A percentile compares a stretch with the other conserved stretches of the same genome.
Conservation (phyloP, 83 land plant genomes). For the Diphasiastrum complanatum region DNA sequence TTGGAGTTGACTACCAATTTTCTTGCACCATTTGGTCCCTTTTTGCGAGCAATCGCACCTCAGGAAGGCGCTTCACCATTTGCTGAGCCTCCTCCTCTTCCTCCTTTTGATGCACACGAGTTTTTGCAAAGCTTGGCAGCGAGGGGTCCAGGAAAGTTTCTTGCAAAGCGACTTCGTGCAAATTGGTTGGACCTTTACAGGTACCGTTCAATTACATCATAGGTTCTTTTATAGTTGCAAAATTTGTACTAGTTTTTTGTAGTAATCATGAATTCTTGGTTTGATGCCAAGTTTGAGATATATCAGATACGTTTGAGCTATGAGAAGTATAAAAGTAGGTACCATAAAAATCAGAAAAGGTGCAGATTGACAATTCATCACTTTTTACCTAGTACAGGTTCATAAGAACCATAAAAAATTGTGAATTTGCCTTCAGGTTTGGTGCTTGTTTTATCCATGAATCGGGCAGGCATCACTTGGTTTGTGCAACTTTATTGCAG, state of each 20-base stretch:
- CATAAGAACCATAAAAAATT: too few relatives aligned
- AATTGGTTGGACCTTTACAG: constrained; percentile 94
- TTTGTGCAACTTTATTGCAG: constrained; percentile 31
- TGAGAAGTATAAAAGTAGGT: too few relatives aligned
- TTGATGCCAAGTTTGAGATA: too few relatives aligned
- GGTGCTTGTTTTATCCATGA: too few relatives aligned
- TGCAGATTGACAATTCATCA: too few relatives aligned
- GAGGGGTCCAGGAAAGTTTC: constrained; percentile 95
- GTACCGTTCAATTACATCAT: constrained; percentile 34
- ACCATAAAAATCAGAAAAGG: too few relatives aligned
- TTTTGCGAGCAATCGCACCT: constrained; percentile 71
- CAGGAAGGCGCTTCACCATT: constrained; percentile 87
- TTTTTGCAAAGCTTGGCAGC: constrained; percentile 60
- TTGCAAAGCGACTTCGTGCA: constrained; percentile 71
- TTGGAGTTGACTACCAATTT: constrained; percentile 92
- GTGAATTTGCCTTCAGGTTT: too few relatives aligned
- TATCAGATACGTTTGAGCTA: too few relatives aligned
- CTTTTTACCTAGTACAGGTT: too few relatives aligned
- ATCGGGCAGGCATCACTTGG: too few relatives aligned
- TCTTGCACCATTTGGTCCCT: constrained; percentile 96
- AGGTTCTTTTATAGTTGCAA: neutral
- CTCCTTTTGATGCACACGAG: constrained; percentile 65
- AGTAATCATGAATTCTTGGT: too few relatives aligned
- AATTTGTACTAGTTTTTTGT: too few relatives aligned
- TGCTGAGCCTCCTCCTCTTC: constrained; percentile 73